These are phyloP conservation scores for Bertia moriformis DNA, from an alignment of 2,329 filamentous ascomycete genomes.

Conservation along the genomic window DNA sequence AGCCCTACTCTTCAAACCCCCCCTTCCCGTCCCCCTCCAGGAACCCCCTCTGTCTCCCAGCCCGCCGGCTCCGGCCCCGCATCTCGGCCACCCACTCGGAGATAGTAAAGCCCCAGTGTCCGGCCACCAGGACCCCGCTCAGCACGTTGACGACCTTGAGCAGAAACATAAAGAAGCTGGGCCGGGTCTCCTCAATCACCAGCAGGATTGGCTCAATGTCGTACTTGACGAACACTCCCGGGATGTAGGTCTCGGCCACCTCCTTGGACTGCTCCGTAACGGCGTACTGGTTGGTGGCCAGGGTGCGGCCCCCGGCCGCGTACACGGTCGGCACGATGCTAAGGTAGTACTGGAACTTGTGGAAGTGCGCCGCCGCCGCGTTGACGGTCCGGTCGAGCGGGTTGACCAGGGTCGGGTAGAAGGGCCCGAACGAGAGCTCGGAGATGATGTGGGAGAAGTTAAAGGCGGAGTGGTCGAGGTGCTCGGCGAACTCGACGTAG, in stretches of 20 bases:
- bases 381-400: conserved; percentile 86
- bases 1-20: too few relatives aligned
- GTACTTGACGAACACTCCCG: conserved; percentile 95
- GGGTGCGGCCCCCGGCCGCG: conserved; percentile 48
- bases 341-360: conserved; percentile 96
- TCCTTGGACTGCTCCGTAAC: conserved; percentile 74
- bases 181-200: conserved; percentile 68
- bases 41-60: conserved; percentile 11
- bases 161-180: conserved; percentile 58
- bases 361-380: conserved; percentile 61
- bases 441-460: conserved; percentile 97
- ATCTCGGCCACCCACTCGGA: conserved; percentile 57
- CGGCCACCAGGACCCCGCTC: conserved; percentile 78
- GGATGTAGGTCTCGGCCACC: conserved; percentile 57
- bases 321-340: conserved; percentile 91
- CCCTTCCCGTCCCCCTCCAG: too few relatives aligned
- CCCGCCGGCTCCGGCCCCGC: too few relatives aligned
- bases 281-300: conserved; percentile 95
- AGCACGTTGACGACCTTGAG: conserved; percentile 82
- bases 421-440: conserved; percentile 92
- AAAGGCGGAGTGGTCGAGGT: conserved; percentile 80
- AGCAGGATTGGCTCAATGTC: conserved; percentile 93
- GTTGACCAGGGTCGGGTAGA: conserved; percentile 85
- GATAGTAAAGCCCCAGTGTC: conserved; percentile 83
- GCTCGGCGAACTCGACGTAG: conserved; percentile 67